Conservation (phyloP, 1,284 basidiomycete genomes). For the Ganoderma lingzhi region DNA sequence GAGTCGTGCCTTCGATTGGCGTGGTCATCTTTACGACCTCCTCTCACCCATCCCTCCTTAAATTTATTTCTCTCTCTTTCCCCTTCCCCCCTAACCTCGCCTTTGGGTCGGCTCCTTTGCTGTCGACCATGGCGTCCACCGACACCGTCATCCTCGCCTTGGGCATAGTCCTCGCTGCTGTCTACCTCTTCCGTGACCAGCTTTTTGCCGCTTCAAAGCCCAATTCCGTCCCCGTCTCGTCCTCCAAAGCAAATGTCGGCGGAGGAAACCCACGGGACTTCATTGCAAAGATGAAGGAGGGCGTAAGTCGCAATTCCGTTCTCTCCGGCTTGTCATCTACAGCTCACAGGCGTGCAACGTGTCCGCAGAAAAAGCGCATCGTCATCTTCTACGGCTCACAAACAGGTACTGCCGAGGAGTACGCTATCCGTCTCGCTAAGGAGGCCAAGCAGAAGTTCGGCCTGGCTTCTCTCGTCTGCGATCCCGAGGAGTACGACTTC, state of each 20-base stretch:
- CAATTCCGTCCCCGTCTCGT: conserved; percentile 56
- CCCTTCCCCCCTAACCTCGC: conserved; percentile 19
- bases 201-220: conserved; percentile 70
- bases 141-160: conserved; percentile 76
- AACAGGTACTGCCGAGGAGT: conserved; percentile 96
- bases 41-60: conserved; percentile 17
- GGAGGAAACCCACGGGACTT: conserved; percentile 89
- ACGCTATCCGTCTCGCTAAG: conserved; percentile 92
- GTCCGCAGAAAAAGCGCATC: conserved; percentile 86
- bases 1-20: conserved; percentile 7
- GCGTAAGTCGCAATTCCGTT: conserved; percentile 61
- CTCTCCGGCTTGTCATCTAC: background rate
- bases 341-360: conserved; percentile 24
- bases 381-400: conserved; percentile 98
- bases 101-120: conserved; percentile 40
- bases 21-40: conserved; percentile 18
- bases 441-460: conserved; percentile 96
- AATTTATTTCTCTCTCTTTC: conserved; percentile 23
- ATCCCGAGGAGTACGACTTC: conserved; percentile 98
- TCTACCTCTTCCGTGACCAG: conserved; percentile 83
- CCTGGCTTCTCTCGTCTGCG: conserved; percentile 91
- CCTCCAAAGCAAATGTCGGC: conserved; percentile 62
- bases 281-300: conserved; percentile 88
- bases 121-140: conserved; percentile 57
- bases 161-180: conserved; percentile 74